These are phyloP conservation scores for Torulaspora delbrueckii DNA, from an alignment of 805 yeast species.

Conservation along the genomic window DNA sequence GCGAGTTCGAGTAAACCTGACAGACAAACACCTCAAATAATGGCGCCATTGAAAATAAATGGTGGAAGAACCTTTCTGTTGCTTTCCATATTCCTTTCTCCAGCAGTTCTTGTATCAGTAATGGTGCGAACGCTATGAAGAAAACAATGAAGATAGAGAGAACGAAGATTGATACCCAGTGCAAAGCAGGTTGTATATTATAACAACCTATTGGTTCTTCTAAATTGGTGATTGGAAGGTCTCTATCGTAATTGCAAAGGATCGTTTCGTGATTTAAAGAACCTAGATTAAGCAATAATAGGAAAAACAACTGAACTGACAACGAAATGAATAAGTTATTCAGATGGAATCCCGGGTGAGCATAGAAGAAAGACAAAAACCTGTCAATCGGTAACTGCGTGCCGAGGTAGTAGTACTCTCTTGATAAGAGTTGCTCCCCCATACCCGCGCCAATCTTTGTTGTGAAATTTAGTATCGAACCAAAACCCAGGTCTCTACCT, in stretches of 20 bases:
- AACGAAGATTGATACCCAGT: conserved; percentile 87
- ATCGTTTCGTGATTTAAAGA: conserved; percentile 70
- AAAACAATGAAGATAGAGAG: conserved; percentile 88
- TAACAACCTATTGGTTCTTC: conserved; percentile 80
- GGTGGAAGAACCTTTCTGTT: conserved; percentile 60
- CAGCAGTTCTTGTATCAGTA: conserved; percentile 78
- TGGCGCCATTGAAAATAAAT: conserved; percentile 78
- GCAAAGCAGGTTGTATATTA: conserved; percentile 75
- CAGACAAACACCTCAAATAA: conserved; percentile 93
- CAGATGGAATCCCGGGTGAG: conserved; percentile 94
- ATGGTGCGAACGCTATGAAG: conserved; percentile 84
- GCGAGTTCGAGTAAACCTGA: conserved; percentile 80
- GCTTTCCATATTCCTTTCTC: conserved; percentile 85
- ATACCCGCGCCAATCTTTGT: conserved; percentile 97
- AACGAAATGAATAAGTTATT: conserved; percentile 83
- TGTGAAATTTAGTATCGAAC: conserved; percentile 86
- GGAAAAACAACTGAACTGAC: conserved; percentile 82
- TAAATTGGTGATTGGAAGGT: conserved; percentile 67
- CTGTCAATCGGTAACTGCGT: conserved; percentile 85
- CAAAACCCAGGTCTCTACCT: conserved; percentile 92
- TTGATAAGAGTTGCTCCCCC: conserved; percentile 92
- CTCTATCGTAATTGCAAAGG: conserved; percentile 58
- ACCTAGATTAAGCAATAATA: conserved; percentile 74
- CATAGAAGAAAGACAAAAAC: conserved; percentile 88
- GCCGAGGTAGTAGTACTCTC: conserved; percentile 89